Base-by-base conservation (phyloP, 23 red algal genomes). In the Gracilariopsis chorda region DNA sequence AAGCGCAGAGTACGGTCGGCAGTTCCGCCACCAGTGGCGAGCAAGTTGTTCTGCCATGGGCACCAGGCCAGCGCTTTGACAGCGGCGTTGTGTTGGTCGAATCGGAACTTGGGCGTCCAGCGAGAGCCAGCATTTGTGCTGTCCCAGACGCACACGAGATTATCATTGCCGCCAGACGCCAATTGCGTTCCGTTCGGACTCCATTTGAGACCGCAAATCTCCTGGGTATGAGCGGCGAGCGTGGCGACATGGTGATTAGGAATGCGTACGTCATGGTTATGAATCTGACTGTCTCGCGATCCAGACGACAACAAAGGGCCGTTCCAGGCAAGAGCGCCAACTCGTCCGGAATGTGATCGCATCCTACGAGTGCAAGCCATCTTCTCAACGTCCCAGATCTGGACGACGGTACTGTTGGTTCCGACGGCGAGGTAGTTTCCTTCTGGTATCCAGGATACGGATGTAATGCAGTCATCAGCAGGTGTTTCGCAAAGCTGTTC, bases 61-160 rank as follows among this genome's bases (percentile, higher is more conserved):
- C 97, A 99, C 97, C 97, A 99, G 41, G 93, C 97, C 3, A 99
- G 68, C 17, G 97, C 97, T 76, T 99, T 99, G 27, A 99, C 97
- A 32, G 97, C 97, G 33, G 97, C 97, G 20, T 84, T 90, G 77
- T 99, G 97, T 45, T 94, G 67, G 65, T 91, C 85, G 53, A 99
- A 88, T n/a, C 20, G 7, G 67, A 63, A 60, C 49, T 81, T 76
- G 17, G 93, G 93, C 10, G 83, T 78, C 63, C 78, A 75, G 34
- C 72, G 45, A 58, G 51, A 13, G 30, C 45, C 77, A 17, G 28
- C 57, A 37, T 45, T 65, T 23, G 51, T 23, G 48, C 71, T 64
- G 48, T 99, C 97, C 97, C 97, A 99, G 39, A 99, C 55, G 52
- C 77, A 90, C 14, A 99, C 91, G 36, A 94, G 13, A 78, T 99